Percentiles rank a stretch among this genome's conserved stretches.
Evolutionary conservation across 2,329 filamentous ascomycete genomes (phyloP).

Genomic region (Coniochaeta hoffmannii): DNA sequence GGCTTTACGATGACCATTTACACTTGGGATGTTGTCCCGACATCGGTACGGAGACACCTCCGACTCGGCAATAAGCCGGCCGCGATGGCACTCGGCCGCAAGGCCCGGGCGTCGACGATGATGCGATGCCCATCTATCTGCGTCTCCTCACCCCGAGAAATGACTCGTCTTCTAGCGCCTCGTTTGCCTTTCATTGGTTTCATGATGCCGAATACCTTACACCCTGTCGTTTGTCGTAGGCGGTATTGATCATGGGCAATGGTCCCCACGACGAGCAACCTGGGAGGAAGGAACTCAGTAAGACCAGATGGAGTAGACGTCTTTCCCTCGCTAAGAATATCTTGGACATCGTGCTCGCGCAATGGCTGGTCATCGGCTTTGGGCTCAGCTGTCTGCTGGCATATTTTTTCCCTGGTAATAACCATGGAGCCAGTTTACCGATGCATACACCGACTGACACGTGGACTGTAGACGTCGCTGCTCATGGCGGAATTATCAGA

Average conservation of each 20-base stretch:
- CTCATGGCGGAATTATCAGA: conserved; percentile 39
- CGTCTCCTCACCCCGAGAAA: neutral
- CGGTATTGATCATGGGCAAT: neutral
- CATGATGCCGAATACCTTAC: neutral
- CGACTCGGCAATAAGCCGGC: neutral
- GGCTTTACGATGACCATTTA: too few species aligned
- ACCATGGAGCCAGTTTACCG: neutral
- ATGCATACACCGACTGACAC: neutral
- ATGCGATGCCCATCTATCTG: too few species aligned
- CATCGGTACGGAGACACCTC: neutral
- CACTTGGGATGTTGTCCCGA: neutral
- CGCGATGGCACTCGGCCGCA: neutral
- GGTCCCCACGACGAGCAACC: neutral
- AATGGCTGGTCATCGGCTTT: conserved; percentile 61
- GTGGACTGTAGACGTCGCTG: conserved; percentile 32
- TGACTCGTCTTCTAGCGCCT: neutral
- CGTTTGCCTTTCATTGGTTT: neutral
- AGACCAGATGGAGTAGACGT: neutral
- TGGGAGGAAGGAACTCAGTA: neutral
- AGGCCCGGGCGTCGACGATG: neutral
- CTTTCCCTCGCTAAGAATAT: neutral
- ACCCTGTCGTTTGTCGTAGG: neutral
- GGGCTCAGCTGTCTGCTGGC: conserved; percentile 41
- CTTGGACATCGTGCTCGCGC: conserved; percentile 35
- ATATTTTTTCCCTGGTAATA: conserved; percentile 33